Conservation (phyloP, 352 stramenopile genomes). For the Pythium vanterpoolii region DNA sequence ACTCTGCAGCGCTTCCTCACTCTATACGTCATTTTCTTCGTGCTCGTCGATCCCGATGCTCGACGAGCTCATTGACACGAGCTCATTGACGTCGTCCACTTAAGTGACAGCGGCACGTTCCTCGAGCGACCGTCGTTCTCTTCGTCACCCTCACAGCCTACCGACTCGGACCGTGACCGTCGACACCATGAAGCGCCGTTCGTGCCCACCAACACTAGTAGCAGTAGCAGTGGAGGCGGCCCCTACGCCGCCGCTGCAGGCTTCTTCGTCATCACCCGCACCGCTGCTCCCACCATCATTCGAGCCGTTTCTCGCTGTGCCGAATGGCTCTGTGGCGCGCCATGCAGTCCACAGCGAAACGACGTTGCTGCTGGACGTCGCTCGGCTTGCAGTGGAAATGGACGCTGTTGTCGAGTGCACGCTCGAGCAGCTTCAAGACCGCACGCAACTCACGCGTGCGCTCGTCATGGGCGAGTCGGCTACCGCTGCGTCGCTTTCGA, state of each 20-base stretch:
- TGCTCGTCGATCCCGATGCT: slow-evolving; percentile 2
- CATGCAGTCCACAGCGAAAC: slow-evolving; percentile 18
- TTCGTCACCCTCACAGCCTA: background rate
- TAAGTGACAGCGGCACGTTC: slow-evolving; percentile 27
- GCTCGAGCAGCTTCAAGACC: slow-evolving; percentile 37
- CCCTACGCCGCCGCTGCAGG: background rate
- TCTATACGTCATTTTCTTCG: background rate
- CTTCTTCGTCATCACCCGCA: background rate
- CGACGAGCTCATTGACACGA: slow-evolving; percentile 10
- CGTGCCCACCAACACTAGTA: background rate
- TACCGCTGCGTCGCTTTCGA: slow-evolving; percentile 15
- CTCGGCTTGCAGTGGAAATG: slow-evolving; percentile 31
- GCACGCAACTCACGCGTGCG: slow-evolving; percentile 11
- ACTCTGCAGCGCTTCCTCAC: background rate
- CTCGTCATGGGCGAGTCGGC: background rate
- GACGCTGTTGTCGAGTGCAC: slow-evolving; percentile 29
- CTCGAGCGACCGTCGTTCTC: slow-evolving; percentile 1
- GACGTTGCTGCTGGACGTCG: slow-evolving; percentile 30
- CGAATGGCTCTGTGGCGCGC: slow-evolving; percentile 18
- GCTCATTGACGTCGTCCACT: slow-evolving; percentile 25
- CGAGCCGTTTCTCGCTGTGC: slow-evolving; percentile 27
- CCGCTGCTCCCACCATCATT: slow-evolving; percentile 13
- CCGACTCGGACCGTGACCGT: background rate
- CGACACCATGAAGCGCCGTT: background rate
- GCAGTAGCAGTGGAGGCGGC: background rate